Evolutionary conservation across 23 red algal species (phyloP).

Genomic region (Porphyridium purpureum): DNA sequence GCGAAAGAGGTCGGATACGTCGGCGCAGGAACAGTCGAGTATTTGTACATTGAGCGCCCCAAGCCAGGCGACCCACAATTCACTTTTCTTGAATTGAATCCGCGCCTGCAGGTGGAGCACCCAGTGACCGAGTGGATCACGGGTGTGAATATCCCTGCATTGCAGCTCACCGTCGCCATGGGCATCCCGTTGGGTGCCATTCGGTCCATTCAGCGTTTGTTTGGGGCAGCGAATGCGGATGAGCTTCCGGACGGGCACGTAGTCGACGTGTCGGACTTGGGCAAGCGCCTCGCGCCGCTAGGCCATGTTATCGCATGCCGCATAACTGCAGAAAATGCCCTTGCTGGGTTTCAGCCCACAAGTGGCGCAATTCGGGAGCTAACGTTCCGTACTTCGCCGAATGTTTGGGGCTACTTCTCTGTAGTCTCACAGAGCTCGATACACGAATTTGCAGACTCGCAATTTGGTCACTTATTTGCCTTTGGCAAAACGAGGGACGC

Average conservation of each 20-base stretch:
- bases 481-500: constrained; percentile 80
- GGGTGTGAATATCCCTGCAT: constrained; percentile 78
- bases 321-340: constrained; percentile 95
- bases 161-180: constrained; percentile 97
- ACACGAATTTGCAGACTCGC: constrained; percentile 96
- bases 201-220: constrained; percentile 50
- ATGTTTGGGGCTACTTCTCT: constrained; percentile 99
- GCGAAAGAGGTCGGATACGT: constrained; percentile 92
- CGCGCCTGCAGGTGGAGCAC: constrained; percentile 96
- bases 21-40: constrained; percentile 96
- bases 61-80: constrained; percentile 84
- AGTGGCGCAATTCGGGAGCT: constrained; percentile 93
- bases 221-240: constrained; percentile 5
- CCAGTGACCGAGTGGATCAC: constrained; percentile 99
- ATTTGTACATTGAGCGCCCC: constrained; percentile 85
- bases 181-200: constrained; percentile 79
- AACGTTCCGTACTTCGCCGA: constrained; percentile 86
- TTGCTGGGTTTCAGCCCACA: constrained; percentile 94
- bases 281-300: constrained; percentile 7
- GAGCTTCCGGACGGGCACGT: not conserved
- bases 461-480: constrained; percentile 98
- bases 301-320: constrained; percentile 91
- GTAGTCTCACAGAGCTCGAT: constrained; percentile 71
- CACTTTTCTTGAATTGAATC: constrained; percentile 96
- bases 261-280: not conserved